phyloP scores from a whole-genome alignment of 169 alveolate genomes.

The Plasmodium cynomolgi region DNA sequence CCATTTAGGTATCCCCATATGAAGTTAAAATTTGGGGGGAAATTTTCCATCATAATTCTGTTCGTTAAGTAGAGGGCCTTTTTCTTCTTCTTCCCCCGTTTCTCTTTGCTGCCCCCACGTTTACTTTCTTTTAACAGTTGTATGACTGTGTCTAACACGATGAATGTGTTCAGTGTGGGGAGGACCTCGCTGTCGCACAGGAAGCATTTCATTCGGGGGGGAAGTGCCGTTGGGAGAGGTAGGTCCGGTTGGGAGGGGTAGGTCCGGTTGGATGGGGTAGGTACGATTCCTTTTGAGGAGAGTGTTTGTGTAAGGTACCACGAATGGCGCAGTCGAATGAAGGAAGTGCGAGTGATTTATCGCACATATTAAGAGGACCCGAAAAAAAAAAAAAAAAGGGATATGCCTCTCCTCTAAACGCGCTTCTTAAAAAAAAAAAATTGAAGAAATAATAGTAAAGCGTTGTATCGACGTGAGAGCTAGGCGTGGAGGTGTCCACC shows the following conservation, averaged over 20 bases:
- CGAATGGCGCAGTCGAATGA: not conserved
- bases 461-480: not conserved
- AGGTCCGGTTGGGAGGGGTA: too few relatives aligned
- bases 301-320: too few relatives aligned
- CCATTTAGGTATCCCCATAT: not conserved
- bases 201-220: conserved; percentile 11
- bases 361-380: not conserved
- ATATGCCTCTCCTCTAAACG: not conserved
- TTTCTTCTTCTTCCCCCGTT: not conserved
- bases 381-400: not conserved
- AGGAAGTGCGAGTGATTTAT: not conserved
- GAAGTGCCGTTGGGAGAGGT: not conserved
- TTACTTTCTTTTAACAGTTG: conserved; percentile 9
- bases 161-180: conserved; percentile 29
- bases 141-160: conserved; percentile 8
- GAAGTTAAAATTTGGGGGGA: conserved; percentile 45
- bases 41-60: conserved; percentile 10
- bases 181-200: conserved; percentile 20
- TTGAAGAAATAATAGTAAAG: not conserved
- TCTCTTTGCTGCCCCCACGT: not conserved
- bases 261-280: too few relatives aligned
- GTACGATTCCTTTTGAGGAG: too few relatives aligned
- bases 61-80: conserved; percentile 29
- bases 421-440: not conserved
- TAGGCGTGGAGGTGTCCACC: not conserved